Conservation (phyloP, 257 asterid species). For the Ligustrum vulgare region DNA sequence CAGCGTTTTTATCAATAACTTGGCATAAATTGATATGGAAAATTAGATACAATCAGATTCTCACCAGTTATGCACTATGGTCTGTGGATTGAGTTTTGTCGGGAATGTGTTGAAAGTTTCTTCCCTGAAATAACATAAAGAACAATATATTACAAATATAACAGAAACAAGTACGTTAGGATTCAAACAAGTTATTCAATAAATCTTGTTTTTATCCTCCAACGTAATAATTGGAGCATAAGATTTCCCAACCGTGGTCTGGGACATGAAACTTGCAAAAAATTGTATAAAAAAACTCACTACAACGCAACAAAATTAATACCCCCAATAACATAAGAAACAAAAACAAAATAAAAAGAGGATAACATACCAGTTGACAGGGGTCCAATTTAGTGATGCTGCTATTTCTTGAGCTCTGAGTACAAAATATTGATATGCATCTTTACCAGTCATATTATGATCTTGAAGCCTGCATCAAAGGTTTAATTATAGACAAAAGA, state of each 20-base stretch:
- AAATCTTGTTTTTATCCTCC: not conserved
- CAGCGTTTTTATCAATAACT: conserved; percentile 4
- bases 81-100: conserved; percentile 61
- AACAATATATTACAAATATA: conserved; percentile 15
- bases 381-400: conserved; percentile 66
- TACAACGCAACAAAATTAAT: not conserved
- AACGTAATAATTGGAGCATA: not conserved
- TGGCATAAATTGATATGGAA: conserved; percentile 7
- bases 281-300: not conserved
- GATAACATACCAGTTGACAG: conserved; percentile 80
- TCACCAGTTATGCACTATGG: conserved; percentile 89
- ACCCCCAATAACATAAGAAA: not conserved
- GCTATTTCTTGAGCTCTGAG: conserved; percentile 94
- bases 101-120: conserved; percentile 83
- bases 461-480: conserved; percentile 72
- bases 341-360: not conserved
- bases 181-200: conserved; percentile 1
- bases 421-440: conserved; percentile 83
- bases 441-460: conserved; percentile 70
- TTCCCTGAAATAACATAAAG: conserved; percentile 57
- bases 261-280: not conserved
- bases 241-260: too few relatives aligned
- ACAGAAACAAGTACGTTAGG: not conserved
- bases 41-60: conserved; percentile 29
- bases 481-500: conserved; percentile 16